Evolutionary conservation across 306 rosid genomes (phyloP).

Genomic region (Carpinus fangiana): DNA sequence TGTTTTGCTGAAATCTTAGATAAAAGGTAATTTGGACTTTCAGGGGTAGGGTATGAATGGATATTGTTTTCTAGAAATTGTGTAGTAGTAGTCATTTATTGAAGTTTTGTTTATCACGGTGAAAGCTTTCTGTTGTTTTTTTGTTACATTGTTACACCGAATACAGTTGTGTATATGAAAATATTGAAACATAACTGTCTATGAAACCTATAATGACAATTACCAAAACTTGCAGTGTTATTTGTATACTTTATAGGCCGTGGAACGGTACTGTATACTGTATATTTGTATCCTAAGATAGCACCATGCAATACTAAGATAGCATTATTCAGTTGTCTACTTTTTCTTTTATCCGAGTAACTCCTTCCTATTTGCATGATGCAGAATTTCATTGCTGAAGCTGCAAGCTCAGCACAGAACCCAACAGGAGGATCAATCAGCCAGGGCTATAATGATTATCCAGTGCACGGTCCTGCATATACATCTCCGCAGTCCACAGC

Average conservation of each 20-base stretch:
- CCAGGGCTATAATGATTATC: slow-evolving; percentile 51
- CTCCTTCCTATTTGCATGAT: slow-evolving; percentile 20
- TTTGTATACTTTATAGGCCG: neutral
- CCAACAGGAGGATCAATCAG: slow-evolving; percentile 43
- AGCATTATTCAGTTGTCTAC: neutral
- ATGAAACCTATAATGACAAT: neutral
- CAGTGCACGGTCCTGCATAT: slow-evolving; percentile 45
- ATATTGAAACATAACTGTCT: neutral
- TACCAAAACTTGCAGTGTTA: neutral
- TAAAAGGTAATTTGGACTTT: neutral
- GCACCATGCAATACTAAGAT: neutral
- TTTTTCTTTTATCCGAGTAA: neutral
- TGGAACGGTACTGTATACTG: too few relatives aligned
- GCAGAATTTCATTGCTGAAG: slow-evolving; percentile 69
- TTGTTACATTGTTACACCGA: neutral
- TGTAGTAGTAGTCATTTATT: neutral
- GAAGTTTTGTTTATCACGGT: neutral
- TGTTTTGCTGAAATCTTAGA: neutral
- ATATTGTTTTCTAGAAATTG: neutral
- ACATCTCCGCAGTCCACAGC: slow-evolving; percentile 45
- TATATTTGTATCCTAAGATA: neutral
- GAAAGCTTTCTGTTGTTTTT: neutral
- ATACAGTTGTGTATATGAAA: neutral
- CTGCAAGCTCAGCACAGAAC: slow-evolving; percentile 50
- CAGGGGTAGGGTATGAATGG: neutral